Base-by-base conservation (phyloP, 345 rosid species). In the Populus ilicifolia region DNA sequence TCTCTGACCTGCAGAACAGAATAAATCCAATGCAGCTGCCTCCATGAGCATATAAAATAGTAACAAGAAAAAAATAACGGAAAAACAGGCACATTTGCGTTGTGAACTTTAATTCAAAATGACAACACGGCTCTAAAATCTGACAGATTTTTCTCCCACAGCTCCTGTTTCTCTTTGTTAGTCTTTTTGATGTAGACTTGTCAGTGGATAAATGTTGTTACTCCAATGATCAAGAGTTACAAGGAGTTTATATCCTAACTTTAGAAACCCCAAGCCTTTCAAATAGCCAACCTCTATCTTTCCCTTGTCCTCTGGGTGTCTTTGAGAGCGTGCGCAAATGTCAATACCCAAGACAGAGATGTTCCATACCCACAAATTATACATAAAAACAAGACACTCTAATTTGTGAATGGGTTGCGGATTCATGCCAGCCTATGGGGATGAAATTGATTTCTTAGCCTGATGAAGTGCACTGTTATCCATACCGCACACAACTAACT, bases 1-100 rank as follows among this genome's bases (percentile, higher is more conserved):
- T 96, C 88, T 96, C 99, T 35, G 93, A 73, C 92, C 99, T 96
- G 74, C 41, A 83, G 65, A 41, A 21, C 63, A 86, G 27, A 78
- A 76, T 33, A 5, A 33, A 74, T 52, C 72, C 64, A 23, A 70
- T 35, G 59, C 9, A 64, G 11, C 10, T 41, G 27, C 27, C 18
- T 36, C 27, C 8, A 65, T 30, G 4, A 20, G 5, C 61, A 54
- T 6, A 23, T 59, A 59, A 59, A n/a, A n/a, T n/a, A 59, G 63
- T 59, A 59, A 9, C 63, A n/a, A 59, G 63, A 59, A 59, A 54
- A 56, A 59, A 10, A 4, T n/a, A 8, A 27, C 1, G 16, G 27
- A 9, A 4, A 41, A 59, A 9, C 63, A 59, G 63, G 5, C 13
- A 56, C 62, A 23, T 59, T 59, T 59, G 63, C 27, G 12, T n/a